Evolutionary conservation across 1,139 yeast genomes (phyloP), one percentile per base, ranked within the genome.

Genomic region (Debaryomyces sp.): DNA sequence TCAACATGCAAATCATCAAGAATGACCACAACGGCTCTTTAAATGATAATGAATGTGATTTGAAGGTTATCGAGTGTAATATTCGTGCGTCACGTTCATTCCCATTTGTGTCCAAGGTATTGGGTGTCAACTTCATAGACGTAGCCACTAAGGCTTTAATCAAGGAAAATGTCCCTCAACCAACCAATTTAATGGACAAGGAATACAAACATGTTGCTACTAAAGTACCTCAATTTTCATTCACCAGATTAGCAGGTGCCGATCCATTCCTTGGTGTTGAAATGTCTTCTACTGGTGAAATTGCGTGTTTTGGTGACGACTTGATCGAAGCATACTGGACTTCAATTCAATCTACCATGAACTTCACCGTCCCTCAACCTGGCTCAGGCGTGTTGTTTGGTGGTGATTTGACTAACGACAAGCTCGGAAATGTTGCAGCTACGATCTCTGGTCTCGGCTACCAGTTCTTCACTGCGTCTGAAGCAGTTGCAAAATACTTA

Each of bases 281-380:
- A 76, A 94, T 94, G 99, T 88, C 98, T 6, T 92, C 98, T 12
- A 94, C 99, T 44, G 99, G 99, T 68, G 99, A 94, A 75, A 87
- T 94, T 64, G 99, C 99, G 23, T 89, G 97, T 68, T 94, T 94
- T 66, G 99, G 99, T 62, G 78, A 77, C 56, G 87, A 90, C 68
- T 72, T 87, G 55, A 66, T 81, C 54, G 99, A 94, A 71, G 97
- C 98, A 35, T 94, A 94, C 78, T 94, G 98, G 98, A 87, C 97
- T 34, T 87, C 98, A 12, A 84, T 94, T 60, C 98, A 94, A 77
- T 84, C 97, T 44, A 91, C 97, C 44, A 92, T 92, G 97, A 92
- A 92, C 79, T 94, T 94, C 83, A 79, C 87, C 65, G 82, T 94
- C 48, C 99, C 99, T 54, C 77, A 80, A 64, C 96, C 98, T 43